These are phyloP conservation scores for Eucalyptus erythrocorys DNA, from an alignment of 345 rosid genomes.

Conservation along the genomic window DNA sequence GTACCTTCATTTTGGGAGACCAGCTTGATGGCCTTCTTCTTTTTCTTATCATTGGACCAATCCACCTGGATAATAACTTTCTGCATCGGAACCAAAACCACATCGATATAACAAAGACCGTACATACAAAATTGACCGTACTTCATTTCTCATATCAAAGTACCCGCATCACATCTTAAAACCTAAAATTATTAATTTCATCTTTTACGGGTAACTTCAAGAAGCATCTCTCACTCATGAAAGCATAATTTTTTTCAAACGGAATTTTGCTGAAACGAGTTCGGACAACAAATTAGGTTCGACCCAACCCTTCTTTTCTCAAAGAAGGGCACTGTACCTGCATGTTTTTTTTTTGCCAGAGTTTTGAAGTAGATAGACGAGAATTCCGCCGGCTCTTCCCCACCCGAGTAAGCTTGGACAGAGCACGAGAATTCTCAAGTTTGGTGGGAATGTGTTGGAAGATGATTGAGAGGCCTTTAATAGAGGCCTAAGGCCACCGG, in stretches of 20 bases:
- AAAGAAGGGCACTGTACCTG: background rate
- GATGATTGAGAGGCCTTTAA: background rate
- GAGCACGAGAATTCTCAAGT: background rate
- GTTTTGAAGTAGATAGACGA: background rate
- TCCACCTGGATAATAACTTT: background rate
- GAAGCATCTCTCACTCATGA: background rate
- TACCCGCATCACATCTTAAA: rapidly evolving
- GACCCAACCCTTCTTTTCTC: background rate
- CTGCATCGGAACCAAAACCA: background rate
- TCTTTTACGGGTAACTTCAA: background rate
- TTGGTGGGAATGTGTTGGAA: background rate
- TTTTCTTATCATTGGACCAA: background rate
- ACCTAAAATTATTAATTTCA: background rate
- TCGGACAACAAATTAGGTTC: background rate
- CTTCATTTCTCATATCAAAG: background rate
- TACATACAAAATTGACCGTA: background rate
- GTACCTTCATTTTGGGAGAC: background rate
- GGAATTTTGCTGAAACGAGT: background rate
- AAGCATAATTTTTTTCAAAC: background rate
- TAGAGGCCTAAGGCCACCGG: background rate
- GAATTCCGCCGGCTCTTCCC: background rate
- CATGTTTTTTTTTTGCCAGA: background rate
- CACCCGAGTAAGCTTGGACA: background rate
- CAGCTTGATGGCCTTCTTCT: background rate
- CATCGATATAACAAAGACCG: background rate